Conservation (phyloP, 768 basidiomycete species). For the Suillus discolor region DNA sequence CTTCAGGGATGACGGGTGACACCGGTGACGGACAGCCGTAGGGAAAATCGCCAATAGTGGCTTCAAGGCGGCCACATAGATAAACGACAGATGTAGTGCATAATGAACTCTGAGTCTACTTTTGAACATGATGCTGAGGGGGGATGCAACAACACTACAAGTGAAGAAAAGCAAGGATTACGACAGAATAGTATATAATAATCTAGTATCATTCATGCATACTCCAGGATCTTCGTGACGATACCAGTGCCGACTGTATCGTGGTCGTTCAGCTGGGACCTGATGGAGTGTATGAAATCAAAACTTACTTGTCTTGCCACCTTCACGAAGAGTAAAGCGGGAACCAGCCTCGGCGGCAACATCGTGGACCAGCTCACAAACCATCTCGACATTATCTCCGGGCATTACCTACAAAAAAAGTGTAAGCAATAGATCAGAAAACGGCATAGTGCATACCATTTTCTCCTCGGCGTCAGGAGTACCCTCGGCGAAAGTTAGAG, state of each 20-base stretch:
- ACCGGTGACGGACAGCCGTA: not conserved
- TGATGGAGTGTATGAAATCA: not conserved
- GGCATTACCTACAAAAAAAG: constrained; percentile 76
- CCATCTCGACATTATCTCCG: constrained; percentile 95
- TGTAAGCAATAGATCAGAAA: constrained; percentile 2
- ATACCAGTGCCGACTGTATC: constrained; percentile 88
- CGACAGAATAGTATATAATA: constrained; percentile 21
- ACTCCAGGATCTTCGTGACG: constrained; percentile 79
- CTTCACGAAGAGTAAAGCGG: constrained; percentile 91
- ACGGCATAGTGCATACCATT: constrained; percentile 57
- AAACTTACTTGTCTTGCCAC: constrained; percentile 83
- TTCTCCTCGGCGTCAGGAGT: constrained; percentile 82
- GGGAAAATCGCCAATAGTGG: not conserved
- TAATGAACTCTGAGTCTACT: constrained; percentile 9
- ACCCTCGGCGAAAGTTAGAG: constrained; percentile 83
- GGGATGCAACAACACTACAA: constrained; percentile 20
- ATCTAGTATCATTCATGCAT: constrained; percentile 25
- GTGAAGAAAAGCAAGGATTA: constrained; percentile 19
- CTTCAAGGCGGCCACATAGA: not conserved
- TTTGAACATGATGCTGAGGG: constrained; percentile 23
- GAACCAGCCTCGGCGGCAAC: constrained; percentile 89
- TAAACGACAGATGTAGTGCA: not conserved
- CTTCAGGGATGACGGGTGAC: too few relatives aligned
- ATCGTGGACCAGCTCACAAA: constrained; percentile 80
- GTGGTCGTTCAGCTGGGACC: constrained; percentile 17